phyloP scores from a whole-genome alignment of 169 alveolate genomes.

The Pseudocohnilembus persalinus region DNA sequence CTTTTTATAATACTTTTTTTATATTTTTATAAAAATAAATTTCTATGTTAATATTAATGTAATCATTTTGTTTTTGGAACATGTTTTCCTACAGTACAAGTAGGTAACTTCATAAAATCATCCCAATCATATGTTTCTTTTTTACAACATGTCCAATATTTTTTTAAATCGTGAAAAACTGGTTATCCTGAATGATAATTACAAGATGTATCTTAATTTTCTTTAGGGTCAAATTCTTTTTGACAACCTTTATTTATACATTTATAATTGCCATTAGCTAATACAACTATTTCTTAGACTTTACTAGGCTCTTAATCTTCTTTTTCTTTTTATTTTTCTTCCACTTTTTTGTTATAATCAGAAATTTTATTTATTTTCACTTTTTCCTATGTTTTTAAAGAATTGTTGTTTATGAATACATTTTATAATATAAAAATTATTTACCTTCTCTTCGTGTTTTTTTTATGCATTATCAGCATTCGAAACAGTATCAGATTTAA shows the following conservation, averaged over 20 bases:
- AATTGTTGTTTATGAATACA: background rate
- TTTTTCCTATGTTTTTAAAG: too few relatives aligned
- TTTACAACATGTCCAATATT: constrained; percentile 84
- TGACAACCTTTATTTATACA: constrained; percentile 85
- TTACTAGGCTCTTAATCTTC: constrained; percentile 42
- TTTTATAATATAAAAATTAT: constrained; percentile 47
- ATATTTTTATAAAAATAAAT: too few relatives aligned
- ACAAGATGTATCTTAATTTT: constrained; percentile 71
- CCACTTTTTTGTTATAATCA: constrained; percentile 60
- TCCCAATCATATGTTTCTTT: constrained; percentile 85
- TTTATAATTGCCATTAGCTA: constrained; percentile 67
- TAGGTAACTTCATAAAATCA: constrained; percentile 79
- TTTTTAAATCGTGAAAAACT: constrained; percentile 81
- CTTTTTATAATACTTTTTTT: too few relatives aligned
- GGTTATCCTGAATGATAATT: constrained; percentile 81
- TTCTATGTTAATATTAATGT: too few relatives aligned
- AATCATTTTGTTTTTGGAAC: constrained; percentile 48
- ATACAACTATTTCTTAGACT: constrained; percentile 44
- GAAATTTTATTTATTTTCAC: constrained; percentile 33
- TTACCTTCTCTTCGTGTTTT: constrained; percentile 44
- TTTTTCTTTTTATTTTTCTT: constrained; percentile 59
- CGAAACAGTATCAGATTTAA: constrained; percentile 69
- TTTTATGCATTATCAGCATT: constrained; percentile 76
- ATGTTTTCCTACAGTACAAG: constrained; percentile 81
- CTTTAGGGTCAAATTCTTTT: constrained; percentile 65